Percentiles rank a stretch among this genome's conserved stretches.
Evolutionary conservation across 768 basidiomycete species (phyloP).

Genomic region (Podaxis sp.): DNA sequence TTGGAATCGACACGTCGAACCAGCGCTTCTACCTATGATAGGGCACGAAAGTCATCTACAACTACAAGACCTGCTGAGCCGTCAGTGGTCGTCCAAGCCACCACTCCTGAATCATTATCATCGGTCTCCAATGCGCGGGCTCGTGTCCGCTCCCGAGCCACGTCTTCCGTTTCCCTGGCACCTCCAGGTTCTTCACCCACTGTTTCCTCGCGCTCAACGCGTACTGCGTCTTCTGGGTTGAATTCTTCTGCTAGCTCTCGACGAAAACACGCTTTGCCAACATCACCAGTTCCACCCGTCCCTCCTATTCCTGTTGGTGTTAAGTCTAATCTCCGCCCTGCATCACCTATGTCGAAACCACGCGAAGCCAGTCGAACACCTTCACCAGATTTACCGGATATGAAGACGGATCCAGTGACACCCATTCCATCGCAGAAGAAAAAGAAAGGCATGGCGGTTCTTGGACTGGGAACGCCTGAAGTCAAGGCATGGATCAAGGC

Average conservation of each 20-base stretch:
- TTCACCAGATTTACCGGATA: constrained; percentile 38
- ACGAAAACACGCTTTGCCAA: background rate
- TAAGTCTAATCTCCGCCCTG: background rate
- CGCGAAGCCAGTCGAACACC: constrained; percentile 27
- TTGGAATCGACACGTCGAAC: constrained; percentile 21
- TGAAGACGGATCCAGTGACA: constrained; percentile 27
- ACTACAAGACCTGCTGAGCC: background rate
- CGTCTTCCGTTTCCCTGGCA: constrained; percentile 25
- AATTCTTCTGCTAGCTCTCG: constrained; percentile 15
- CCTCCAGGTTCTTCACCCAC: constrained; percentile 15
- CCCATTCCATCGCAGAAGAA: constrained; percentile 26
- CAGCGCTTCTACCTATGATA: constrained; percentile 9
- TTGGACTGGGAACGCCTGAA: constrained; percentile 47
- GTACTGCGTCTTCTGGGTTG: constrained; percentile 11
- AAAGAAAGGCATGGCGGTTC: constrained; percentile 20
- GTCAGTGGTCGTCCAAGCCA: constrained; percentile 9
- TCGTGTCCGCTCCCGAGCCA: constrained; percentile 19
- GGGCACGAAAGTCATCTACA: constrained; percentile 20
- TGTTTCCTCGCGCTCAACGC: constrained; percentile 3
- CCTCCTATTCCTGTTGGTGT: constrained; percentile 3
- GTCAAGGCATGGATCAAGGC: constrained; percentile 47
- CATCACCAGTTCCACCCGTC: constrained; percentile 16
- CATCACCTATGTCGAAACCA: background rate
- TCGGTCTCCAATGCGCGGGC: constrained; percentile 12
- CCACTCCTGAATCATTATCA: constrained; percentile 16